Conservation (phyloP, 164 flowering plant genomes). For the Akebia trifoliata region DNA sequence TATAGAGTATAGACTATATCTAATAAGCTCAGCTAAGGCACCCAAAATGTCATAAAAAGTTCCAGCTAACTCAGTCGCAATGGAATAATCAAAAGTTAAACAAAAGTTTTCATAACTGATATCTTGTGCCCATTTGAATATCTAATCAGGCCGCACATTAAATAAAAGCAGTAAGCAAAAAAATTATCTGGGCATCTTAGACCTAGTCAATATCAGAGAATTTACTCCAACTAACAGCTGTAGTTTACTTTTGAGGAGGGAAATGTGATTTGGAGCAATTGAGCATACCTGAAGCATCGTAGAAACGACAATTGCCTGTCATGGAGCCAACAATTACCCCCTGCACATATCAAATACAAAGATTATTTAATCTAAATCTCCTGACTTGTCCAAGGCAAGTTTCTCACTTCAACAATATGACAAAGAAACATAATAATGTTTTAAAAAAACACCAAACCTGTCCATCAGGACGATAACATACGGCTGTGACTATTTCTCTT, state of each 20-base stretch:
- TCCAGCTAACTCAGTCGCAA: too few species aligned
- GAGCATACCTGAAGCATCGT: constrained; percentile 49
- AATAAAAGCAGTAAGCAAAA: not conserved
- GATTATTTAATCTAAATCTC: not conserved
- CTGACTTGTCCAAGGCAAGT: not conserved
- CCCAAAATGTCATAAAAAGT: too few species aligned
- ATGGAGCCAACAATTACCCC: constrained; percentile 68
- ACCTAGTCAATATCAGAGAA: not conserved
- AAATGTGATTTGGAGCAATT: not conserved
- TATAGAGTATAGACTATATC: too few species aligned
- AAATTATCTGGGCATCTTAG: not conserved
- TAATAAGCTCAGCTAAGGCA: too few species aligned
- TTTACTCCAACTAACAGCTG: not conserved
- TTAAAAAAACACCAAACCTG: constrained; percentile 47
- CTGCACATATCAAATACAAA: constrained; percentile 30
- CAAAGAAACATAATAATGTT: too few species aligned
- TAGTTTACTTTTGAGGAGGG: not conserved
- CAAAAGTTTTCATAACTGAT: too few species aligned
- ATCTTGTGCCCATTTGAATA: too few species aligned
- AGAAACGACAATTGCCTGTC: constrained; percentile 61
- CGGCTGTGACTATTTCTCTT: constrained; percentile 76
- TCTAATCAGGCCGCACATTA: too few species aligned
- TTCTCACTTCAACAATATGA: not conserved
- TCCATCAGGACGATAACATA: constrained; percentile 63
- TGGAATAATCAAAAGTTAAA: too few species aligned